Percentiles rank a stretch among this genome's conserved stretches.
phyloP scores from a whole-genome alignment of 805 yeast genomes.

The Suhomyces sp. region DNA sequence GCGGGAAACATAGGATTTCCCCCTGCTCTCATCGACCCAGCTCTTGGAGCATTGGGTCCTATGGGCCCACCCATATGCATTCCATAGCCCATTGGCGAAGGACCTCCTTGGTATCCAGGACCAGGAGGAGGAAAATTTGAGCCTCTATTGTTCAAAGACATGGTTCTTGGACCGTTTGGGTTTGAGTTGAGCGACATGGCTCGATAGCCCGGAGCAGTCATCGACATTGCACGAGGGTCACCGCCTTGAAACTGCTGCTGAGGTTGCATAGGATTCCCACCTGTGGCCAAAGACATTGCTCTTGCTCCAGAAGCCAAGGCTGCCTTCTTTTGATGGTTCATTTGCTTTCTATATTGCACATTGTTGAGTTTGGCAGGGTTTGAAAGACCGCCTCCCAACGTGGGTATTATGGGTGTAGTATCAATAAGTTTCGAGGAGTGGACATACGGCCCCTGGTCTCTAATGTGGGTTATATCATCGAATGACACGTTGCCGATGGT shows the following conservation, averaged over 20 bases:
- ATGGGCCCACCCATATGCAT: conserved; percentile 2
- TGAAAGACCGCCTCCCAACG: conserved; percentile 35
- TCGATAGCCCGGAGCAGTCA: conserved; percentile 7
- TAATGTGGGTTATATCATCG: conserved; percentile 59
- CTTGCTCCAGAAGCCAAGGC: conserved; percentile 47
- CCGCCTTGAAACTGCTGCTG: conserved; percentile 5
- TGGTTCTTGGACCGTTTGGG: conserved; percentile 28
- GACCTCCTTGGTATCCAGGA: background rate
- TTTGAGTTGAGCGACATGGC: conserved; percentile 13
- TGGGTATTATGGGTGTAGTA: conserved; percentile 75
- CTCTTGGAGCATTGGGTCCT: conserved; percentile 10
- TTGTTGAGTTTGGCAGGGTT: conserved; percentile 33
- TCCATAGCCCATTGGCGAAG: conserved; percentile 2
- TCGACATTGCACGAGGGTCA: conserved; percentile 15
- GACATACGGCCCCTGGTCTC: conserved; percentile 69
- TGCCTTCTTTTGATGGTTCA: conserved; percentile 64
- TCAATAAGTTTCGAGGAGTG: conserved; percentile 39
- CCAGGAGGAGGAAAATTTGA: conserved; percentile 7
- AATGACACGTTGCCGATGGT: conserved; percentile 49
- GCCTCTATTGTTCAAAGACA: conserved; percentile 19
- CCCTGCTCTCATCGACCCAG: conserved; percentile 9
- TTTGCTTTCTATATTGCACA: conserved; percentile 65
- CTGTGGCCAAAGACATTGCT: conserved; percentile 41
- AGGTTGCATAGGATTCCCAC: conserved; percentile 28
- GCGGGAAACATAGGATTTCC: conserved; percentile 3